Base-by-base conservation (phyloP, 2,329 filamentous ascomycete genomes). In the Dactylonectria macrodidyma region DNA sequence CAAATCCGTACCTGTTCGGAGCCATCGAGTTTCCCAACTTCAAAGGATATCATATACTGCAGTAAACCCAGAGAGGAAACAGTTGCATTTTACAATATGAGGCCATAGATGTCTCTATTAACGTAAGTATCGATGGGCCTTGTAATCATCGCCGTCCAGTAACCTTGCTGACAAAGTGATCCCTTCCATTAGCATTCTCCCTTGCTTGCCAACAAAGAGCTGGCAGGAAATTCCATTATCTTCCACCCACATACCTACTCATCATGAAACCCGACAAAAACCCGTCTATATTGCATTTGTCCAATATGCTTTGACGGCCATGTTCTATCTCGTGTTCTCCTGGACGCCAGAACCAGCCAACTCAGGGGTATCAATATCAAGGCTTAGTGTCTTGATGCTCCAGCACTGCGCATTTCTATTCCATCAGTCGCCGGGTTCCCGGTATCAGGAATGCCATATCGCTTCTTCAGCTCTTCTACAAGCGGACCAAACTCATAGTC, bases 401-500 rank as follows among this genome's bases (percentile, higher is more conserved):
- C 54, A 58, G 67, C 62, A 59, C 54, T 66, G 12, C 57, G 64
- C 68, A 72, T 75, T 59, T 71, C 72, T 56, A 67, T 75, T 14
- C 68, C 69, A 12, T 66, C 63, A 24, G 65, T 70, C 12, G 61
- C 69, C 10, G 59, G 19, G 11, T 52, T 55, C 12, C 47, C 64
- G 4, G 41, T 38, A 22, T 73, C 65, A 11, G 67, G 64, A 34
- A 80, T 62, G 33, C 75, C 77, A 38, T 77, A 77, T 10, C 85
- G 80, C 54, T 77, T 80, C 72, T 87, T 88, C 62, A 94, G 76
- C 33, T 85, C 78, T 34, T 87, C 81, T 3, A 95, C 84, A 3
- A 90, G 83, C 4, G 86, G 86, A 0, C 92, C 92, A 75, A 93
- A 84, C 14, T 87, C 85, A 77, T 92, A 97, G 65, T 93, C 89